Evolutionary conservation across 176 grass and related monocot genomes (phyloP).

Genomic region (Poa pratensis): DNA sequence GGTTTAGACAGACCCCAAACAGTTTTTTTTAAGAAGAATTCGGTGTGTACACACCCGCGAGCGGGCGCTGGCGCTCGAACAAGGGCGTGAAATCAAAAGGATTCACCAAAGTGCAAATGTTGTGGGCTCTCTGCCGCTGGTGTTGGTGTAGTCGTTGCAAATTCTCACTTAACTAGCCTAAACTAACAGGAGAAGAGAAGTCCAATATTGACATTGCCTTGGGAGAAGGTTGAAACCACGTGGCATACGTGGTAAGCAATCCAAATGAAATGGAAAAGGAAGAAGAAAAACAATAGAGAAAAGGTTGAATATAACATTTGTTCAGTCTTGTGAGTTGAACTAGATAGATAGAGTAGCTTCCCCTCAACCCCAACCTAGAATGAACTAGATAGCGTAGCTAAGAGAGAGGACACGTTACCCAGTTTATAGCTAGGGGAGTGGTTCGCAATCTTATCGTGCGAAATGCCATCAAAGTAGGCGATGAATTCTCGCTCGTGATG

Average conservation of each 20-base stretch:
- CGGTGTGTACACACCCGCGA: too few species aligned
- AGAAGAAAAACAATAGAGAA: too few species aligned
- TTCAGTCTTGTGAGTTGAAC: conserved; percentile 4
- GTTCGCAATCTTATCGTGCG: neutral
- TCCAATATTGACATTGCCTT: neutral
- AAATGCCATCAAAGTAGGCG: neutral
- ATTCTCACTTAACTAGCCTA: neutral
- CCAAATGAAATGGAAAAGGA: too few species aligned
- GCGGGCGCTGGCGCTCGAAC: neutral
- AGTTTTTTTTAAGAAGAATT: too few species aligned
- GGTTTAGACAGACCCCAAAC: too few species aligned
- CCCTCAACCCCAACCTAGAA: neutral
- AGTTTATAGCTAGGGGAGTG: neutral
- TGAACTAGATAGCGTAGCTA: neutral
- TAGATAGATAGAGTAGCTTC: neutral
- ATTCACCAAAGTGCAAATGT: neutral
- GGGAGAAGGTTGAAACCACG: neutral
- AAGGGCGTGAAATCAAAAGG: neutral
- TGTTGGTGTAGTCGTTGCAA: neutral
- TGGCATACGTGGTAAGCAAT: too few species aligned
- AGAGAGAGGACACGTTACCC: neutral
- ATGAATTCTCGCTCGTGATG: neutral
- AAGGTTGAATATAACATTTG: neutral
- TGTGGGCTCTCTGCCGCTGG: conserved; percentile 1
- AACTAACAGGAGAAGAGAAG: neutral